Conservation (phyloP, 176 grass and related monocot genomes). For the barley (Hordeum vulgare) region MorexV3_pseudomolecules_assembly NC_058522.1:428682349-428682848, state of each 20-base stretch:
- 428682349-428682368: neutral
- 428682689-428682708: neutral
- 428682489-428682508: neutral
- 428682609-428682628: neutral
- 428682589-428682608: neutral
- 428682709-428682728: neutral
- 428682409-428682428: neutral
- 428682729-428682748: neutral
- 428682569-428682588: neutral
- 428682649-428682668: neutral
- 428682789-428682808: neutral
- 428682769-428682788: neutral
- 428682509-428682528: neutral
- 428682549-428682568: neutral
- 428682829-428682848: neutral
- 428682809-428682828: neutral
- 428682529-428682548: neutral
- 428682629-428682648: neutral
- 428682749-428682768: neutral
- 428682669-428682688: neutral
- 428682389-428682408: slow-evolving; percentile 26
- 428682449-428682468: neutral
- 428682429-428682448: neutral
- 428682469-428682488: neutral
- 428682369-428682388: neutral